Evolutionary conservation across 1,284 basidiomycete genomes (phyloP).

Genomic region (Abortiporus biennis): DNA sequence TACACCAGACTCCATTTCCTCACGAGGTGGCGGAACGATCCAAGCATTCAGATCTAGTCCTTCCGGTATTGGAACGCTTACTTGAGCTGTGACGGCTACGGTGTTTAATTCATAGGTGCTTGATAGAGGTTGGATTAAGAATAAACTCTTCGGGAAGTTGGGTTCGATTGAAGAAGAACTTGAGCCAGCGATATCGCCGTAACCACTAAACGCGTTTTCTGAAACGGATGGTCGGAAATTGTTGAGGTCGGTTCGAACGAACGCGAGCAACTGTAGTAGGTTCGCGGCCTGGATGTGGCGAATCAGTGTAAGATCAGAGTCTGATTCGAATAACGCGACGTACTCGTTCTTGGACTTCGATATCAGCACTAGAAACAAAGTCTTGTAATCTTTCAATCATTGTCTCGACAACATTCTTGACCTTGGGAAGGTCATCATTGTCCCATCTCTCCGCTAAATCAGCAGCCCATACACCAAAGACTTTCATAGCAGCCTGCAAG

Average conservation of each 20-base stretch:
- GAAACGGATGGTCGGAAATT: slow-evolving; percentile 45
- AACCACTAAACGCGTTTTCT: slow-evolving; percentile 28
- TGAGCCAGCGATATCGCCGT: slow-evolving; percentile 27
- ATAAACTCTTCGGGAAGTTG: slow-evolving; percentile 81
- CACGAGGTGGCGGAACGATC: slow-evolving; percentile 66
- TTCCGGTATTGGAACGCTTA: slow-evolving; percentile 74
- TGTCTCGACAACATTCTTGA: slow-evolving; percentile 56
- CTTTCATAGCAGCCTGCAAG: slow-evolving; percentile 80
- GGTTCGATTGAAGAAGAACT: slow-evolving; percentile 36
- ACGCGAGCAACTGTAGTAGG: slow-evolving; percentile 70
- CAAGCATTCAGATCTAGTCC: slow-evolving; percentile 83
- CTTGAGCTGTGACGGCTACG: slow-evolving; percentile 77
- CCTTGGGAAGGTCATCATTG: slow-evolving; percentile 55
- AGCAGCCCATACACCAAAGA: slow-evolving; percentile 83
- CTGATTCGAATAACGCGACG: slow-evolving; percentile 22
- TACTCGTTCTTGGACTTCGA: slow-evolving; percentile 90
- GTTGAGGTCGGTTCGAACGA: slow-evolving; percentile 77
- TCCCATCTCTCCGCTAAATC: slow-evolving; percentile 74
- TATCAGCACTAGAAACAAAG: slow-evolving; percentile 55
- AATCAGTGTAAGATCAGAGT: background rate
- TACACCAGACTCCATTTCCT: slow-evolving; percentile 21
- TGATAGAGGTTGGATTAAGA: slow-evolving; percentile 82
- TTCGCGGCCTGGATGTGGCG: slow-evolving; percentile 61
- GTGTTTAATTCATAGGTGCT: slow-evolving; percentile 81
- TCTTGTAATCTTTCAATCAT: slow-evolving; percentile 51